phyloP scores from a whole-genome alignment of 2,329 filamentous ascomycete genomes.

The Pseudocercospora ulei region DNA sequence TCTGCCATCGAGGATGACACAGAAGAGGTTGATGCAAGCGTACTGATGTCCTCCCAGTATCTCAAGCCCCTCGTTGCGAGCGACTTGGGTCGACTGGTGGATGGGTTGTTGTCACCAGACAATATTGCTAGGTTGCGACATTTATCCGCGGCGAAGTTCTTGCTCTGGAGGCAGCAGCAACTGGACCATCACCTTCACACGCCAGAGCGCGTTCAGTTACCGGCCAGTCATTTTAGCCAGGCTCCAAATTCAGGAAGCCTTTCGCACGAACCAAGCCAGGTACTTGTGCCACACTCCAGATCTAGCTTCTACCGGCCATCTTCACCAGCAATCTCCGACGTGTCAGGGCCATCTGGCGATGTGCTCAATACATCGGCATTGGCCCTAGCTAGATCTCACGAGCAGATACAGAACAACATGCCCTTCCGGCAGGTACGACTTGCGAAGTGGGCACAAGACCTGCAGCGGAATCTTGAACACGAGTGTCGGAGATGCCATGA shows the following conservation, averaged over 20 bases:
- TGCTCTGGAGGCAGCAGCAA: slow-evolving; percentile 53
- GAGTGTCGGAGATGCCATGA: slow-evolving; percentile 61
- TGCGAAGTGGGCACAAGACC: slow-evolving; percentile 70
- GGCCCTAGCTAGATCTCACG: slow-evolving; percentile 45
- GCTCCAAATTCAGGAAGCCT: slow-evolving; percentile 26
- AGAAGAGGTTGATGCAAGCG: slow-evolving; percentile 82
- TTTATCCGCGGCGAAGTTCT: slow-evolving; percentile 68
- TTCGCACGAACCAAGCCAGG: slow-evolving; percentile 28
- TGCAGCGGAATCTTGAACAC: slow-evolving; percentile 64
- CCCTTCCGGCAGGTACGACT: slow-evolving; percentile 58
- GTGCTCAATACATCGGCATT: slow-evolving; percentile 33
- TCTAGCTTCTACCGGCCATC: slow-evolving; percentile 33
- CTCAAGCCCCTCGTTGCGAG: slow-evolving; percentile 67
- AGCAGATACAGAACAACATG: slow-evolving; percentile 41
- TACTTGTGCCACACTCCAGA: slow-evolving; percentile 28
- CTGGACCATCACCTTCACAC: slow-evolving; percentile 24
- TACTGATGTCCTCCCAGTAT: slow-evolving; percentile 88
- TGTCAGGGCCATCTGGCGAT: slow-evolving; percentile 15
- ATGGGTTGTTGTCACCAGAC: slow-evolving; percentile 64
- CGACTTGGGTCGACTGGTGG: slow-evolving; percentile 61
- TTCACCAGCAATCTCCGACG: slow-evolving; percentile 27
- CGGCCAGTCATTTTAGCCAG: slow-evolving; percentile 22
- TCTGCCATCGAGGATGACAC: slow-evolving; percentile 60
- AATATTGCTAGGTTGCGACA: slow-evolving; percentile 75
- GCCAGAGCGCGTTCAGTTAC: slow-evolving; percentile 27